phyloP scores from a whole-genome alignment of 306 rosid genomes.

The Abrus pulchellus region DNA sequence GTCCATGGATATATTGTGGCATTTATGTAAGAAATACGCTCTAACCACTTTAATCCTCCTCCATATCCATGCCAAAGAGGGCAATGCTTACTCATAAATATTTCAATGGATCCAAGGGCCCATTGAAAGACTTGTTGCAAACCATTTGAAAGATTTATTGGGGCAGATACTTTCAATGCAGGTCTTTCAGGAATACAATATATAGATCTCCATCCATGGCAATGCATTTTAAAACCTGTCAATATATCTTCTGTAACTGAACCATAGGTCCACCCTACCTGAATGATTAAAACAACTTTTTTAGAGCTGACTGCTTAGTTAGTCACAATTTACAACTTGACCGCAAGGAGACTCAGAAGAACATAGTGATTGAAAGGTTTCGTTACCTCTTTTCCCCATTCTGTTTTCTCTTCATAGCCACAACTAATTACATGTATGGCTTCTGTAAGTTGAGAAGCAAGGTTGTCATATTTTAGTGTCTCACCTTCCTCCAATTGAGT shows the following conservation, averaged over 20 bases:
- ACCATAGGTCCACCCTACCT: constrained; percentile 92
- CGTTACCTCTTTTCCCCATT: constrained; percentile 89
- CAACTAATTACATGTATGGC: constrained; percentile 84
- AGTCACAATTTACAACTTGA: neutral
- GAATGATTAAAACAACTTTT: neutral
- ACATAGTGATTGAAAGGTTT: neutral
- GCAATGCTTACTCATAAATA: constrained; percentile 76
- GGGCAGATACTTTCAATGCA: constrained; percentile 67
- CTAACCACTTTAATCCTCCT: constrained; percentile 75
- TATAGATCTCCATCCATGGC: constrained; percentile 87
- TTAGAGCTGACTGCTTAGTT: neutral
- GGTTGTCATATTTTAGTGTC: constrained; percentile 51
- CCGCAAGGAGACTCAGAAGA: neutral
- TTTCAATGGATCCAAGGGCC: constrained; percentile 83
- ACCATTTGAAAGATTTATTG: constrained; percentile 62
- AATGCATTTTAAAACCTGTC: constrained; percentile 86
- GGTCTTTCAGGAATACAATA: constrained; percentile 66
- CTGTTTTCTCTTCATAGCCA: constrained; percentile 80
- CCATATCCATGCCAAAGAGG: constrained; percentile 89
- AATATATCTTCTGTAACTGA: constrained; percentile 73
- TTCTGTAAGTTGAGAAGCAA: constrained; percentile 71
- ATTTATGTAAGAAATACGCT: constrained; percentile 73
- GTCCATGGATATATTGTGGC: constrained; percentile 77
- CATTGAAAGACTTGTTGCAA: constrained; percentile 69
- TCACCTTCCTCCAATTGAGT: constrained; percentile 62